These are phyloP conservation scores for Glarea lozoyensis DNA, from an alignment of 495 filamentous ascomycete genomes.

Conservation along the genomic window DNA sequence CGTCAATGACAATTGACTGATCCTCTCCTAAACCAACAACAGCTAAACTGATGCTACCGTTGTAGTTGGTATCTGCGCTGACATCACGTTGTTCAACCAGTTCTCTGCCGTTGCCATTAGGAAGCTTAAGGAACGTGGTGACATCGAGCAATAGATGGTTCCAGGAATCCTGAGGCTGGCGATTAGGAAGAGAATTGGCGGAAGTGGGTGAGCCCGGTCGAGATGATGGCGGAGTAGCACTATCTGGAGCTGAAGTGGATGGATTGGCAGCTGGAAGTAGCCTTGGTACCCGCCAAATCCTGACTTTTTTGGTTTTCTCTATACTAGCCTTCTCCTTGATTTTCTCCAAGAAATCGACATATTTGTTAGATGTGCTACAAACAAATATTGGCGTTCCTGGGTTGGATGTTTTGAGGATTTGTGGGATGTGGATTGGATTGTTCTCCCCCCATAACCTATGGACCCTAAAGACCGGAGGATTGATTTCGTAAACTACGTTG, in stretches of 20 bases:
- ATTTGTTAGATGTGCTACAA: slow-evolving; percentile 56
- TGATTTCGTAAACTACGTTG: slow-evolving; percentile 73
- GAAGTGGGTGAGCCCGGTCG: slow-evolving; percentile 20
- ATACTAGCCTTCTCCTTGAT: slow-evolving; percentile 46
- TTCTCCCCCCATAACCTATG: slow-evolving; percentile 61
- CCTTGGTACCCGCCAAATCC: slow-evolving; percentile 43
- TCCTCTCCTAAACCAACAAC: slow-evolving; percentile 57
- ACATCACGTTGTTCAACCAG: slow-evolving; percentile 60
- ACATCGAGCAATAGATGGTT: slow-evolving; percentile 65
- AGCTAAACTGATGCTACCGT: slow-evolving; percentile 55
- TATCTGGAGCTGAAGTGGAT: slow-evolving; percentile 4
- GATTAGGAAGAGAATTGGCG: slow-evolving; percentile 5
- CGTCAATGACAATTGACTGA: slow-evolving; percentile 69
- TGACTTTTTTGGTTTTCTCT: slow-evolving; percentile 12
- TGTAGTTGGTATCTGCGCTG: slow-evolving; percentile 68
- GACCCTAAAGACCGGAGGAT: slow-evolving; percentile 81
- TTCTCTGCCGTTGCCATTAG: slow-evolving; percentile 60
- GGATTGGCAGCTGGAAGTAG: slow-evolving; percentile 30
- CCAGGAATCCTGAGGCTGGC: slow-evolving; percentile 38
- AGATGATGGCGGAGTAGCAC: slow-evolving; percentile 19
- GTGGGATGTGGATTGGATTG: slow-evolving; percentile 43
- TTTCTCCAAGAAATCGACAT: slow-evolving; percentile 63
- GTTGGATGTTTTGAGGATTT: slow-evolving; percentile 47
- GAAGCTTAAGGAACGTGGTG: slow-evolving; percentile 56
- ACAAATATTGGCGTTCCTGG: slow-evolving; percentile 51